These are phyloP conservation scores for Annona squamosa DNA, from an alignment of 164 flowering plant species.

Conservation along the genomic window DNA sequence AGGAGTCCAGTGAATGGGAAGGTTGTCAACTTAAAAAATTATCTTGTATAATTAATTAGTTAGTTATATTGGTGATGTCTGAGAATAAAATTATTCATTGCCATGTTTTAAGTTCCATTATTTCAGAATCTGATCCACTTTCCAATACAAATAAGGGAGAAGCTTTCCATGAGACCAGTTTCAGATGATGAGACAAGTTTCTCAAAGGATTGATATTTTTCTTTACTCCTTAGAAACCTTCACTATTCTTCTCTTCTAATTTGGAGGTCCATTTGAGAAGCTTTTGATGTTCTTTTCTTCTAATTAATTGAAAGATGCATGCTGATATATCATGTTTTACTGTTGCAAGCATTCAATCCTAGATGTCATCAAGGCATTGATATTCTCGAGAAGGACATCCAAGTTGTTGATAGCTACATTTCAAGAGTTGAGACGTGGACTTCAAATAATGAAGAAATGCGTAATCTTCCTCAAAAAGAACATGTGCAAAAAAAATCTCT, in stretches of 20 bases:
- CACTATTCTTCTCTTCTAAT: background rate
- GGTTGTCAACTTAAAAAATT: slow-evolving; percentile 23
- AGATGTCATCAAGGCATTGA: too few species aligned
- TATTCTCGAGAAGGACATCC: too few species aligned
- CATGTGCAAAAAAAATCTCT: slow-evolving; percentile 1
- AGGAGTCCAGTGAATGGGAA: slow-evolving; percentile 62
- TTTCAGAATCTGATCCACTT: too few species aligned
- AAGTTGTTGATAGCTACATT: background rate
- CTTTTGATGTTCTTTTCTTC: background rate
- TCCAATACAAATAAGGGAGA: slow-evolving; percentile 27
- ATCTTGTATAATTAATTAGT: background rate
- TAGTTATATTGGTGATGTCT: too few species aligned
- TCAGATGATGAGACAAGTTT: slow-evolving; percentile 45
- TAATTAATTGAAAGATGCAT: too few species aligned
- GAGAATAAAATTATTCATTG: too few species aligned
- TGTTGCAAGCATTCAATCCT: slow-evolving; percentile 8
- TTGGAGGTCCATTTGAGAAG: background rate
- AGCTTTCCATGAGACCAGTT: slow-evolving; percentile 27
- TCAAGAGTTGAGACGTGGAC: slow-evolving; percentile 3
- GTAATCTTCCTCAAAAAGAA: background rate
- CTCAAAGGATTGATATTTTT: background rate
- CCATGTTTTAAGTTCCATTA: too few species aligned
- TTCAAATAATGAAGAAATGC: background rate
- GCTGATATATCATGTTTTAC: too few species aligned
- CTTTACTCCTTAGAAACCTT: background rate